Evolutionary conservation across 768 basidiomycete genomes (phyloP).

Genomic region (Mycena galopus): DNA sequence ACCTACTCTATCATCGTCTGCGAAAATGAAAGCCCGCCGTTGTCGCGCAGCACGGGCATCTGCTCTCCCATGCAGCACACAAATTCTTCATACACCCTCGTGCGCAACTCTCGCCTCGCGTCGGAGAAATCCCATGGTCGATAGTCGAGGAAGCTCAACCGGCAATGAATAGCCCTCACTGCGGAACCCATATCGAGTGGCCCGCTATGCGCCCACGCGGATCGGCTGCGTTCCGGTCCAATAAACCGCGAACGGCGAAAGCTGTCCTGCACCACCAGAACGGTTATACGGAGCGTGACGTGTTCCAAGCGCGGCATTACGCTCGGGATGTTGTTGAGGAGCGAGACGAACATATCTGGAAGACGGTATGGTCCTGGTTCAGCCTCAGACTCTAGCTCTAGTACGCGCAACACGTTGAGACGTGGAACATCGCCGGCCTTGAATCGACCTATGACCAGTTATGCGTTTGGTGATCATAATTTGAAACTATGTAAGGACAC

Average conservation of each 20-base stretch:
- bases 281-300: background rate
- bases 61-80: constrained; percentile 5
- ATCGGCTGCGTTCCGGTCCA: no score
- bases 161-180: background rate
- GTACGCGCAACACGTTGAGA: background rate
- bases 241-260: no score
- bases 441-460: background rate
- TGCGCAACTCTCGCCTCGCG: background rate
- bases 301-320: background rate
- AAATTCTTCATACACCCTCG: background rate
- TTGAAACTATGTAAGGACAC: background rate
- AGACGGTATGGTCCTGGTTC: background rate
- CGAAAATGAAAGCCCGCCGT: background rate
- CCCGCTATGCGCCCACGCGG: background rate
- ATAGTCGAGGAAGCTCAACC: background rate
- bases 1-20: background rate
- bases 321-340: background rate
- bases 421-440: background rate
- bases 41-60: background rate
- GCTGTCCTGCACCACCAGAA: background rate
- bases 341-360: background rate
- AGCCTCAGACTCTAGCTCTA: background rate
- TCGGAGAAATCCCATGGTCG: background rate
- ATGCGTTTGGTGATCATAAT: background rate
- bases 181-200: background rate